These are phyloP conservation scores for Gomphus sp. DNA, from an alignment of 1,284 basidiomycete species.

Conservation along the genomic window DNA sequence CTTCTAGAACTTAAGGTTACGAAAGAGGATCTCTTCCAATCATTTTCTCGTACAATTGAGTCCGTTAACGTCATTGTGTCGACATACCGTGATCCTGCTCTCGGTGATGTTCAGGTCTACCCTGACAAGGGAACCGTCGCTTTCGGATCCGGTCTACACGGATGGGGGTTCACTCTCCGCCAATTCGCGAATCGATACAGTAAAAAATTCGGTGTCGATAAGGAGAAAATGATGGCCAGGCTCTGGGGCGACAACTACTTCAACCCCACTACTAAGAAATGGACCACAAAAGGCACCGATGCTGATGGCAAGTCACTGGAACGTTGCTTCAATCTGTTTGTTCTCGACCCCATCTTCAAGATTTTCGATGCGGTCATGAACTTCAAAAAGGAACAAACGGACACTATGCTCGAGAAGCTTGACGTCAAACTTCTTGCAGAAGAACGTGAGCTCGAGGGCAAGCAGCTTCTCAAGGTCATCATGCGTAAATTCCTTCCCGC, in stretches of 20 bases:
- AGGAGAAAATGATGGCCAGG: slow-evolving; percentile 96
- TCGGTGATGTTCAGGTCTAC: slow-evolving; percentile 99
- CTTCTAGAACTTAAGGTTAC: slow-evolving; percentile 96
- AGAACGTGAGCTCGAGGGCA: slow-evolving; percentile 94
- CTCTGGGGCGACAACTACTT: slow-evolving; percentile 99
- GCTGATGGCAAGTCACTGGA: slow-evolving; percentile 86
- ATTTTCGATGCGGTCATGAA: slow-evolving; percentile 99
- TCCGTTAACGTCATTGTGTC: slow-evolving; percentile 98
- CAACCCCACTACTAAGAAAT: slow-evolving; percentile 97
- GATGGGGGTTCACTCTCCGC: slow-evolving; percentile 99
- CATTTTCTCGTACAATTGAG: slow-evolving; percentile 97
- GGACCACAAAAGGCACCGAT: slow-evolving; percentile 76
- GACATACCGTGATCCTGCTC: slow-evolving; percentile 90
- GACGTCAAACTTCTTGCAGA: slow-evolving; percentile 87
- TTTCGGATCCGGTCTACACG: slow-evolving; percentile 98
- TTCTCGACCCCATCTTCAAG: slow-evolving; percentile 98
- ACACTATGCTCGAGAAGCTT: slow-evolving; percentile 91
- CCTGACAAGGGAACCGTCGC: slow-evolving; percentile 98
- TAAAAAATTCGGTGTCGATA: slow-evolving; percentile 99
- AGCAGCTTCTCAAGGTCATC: slow-evolving; percentile 93
- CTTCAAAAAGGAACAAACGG: slow-evolving; percentile 94
- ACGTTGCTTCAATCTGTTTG: slow-evolving; percentile 92
- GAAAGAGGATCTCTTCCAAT: slow-evolving; percentile 98
- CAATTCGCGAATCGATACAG: slow-evolving; percentile 94
- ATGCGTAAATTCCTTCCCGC: slow-evolving; percentile 99